Evolutionary conservation across 2,329 filamentous ascomycete species (phyloP).

Genomic region (Fusarium anguioides): DNA sequence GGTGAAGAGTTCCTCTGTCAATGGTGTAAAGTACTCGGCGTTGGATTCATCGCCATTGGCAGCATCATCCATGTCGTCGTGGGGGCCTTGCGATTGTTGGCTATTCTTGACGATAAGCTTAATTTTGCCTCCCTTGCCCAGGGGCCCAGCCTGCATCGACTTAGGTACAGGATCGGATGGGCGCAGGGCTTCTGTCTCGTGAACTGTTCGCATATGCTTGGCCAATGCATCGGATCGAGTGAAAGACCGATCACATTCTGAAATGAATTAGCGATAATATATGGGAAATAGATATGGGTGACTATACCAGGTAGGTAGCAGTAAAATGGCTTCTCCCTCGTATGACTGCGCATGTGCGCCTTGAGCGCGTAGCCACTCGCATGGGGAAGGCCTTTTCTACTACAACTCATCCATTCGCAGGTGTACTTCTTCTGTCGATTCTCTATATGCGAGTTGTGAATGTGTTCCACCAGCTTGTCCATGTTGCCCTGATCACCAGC

Average conservation of each 20-base stretch:
- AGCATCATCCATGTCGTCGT: slow-evolving; percentile 67
- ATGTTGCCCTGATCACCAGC: slow-evolving; percentile 80
- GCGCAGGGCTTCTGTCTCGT: slow-evolving; percentile 94
- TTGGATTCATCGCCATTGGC: slow-evolving; percentile 66
- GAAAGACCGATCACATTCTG: slow-evolving; percentile 97
- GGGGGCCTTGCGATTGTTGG: slow-evolving; percentile 65
- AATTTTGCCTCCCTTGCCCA: slow-evolving; percentile 63
- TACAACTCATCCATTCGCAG: slow-evolving; percentile 96
- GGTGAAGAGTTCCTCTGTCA: slow-evolving; percentile 71
- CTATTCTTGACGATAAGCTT: slow-evolving; percentile 74
- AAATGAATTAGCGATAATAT: slow-evolving; percentile 29
- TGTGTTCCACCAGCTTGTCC: slow-evolving; percentile 83
- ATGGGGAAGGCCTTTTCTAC: slow-evolving; percentile 87
- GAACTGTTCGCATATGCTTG: slow-evolving; percentile 98
- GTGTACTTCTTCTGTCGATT: slow-evolving; percentile 95
- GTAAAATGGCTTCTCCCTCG: slow-evolving; percentile 97
- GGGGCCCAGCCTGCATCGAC: slow-evolving; percentile 65
- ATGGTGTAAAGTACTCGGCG: slow-evolving; percentile 67
- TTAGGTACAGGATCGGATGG: slow-evolving; percentile 80
- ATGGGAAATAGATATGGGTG: background rate
- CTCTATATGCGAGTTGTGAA: slow-evolving; percentile 94
- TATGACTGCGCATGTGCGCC: slow-evolving; percentile 98
- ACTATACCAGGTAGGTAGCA: slow-evolving; percentile 87
- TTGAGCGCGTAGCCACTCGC: slow-evolving; percentile 95
- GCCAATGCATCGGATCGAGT: slow-evolving; percentile 94